Conservation (phyloP, 768 basidiomycete genomes). For the Pisolithus tinctorius region DNA sequence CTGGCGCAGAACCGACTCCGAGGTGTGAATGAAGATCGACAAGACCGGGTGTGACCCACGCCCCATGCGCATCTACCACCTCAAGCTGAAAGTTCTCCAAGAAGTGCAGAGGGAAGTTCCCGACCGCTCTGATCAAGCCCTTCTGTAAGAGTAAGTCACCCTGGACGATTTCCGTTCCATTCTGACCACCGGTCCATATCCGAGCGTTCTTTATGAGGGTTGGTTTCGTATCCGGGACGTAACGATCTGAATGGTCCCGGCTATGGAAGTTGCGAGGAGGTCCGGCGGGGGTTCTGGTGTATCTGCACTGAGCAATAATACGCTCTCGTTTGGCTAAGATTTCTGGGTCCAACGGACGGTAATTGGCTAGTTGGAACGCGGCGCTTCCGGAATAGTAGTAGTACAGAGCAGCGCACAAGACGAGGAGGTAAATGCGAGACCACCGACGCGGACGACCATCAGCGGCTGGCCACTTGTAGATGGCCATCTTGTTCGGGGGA, state of each 20-base stretch:
- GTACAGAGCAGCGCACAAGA: constrained; percentile 2
- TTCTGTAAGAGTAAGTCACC: constrained; percentile 67
- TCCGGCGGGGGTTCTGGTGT: constrained; percentile 34
- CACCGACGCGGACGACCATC: not conserved
- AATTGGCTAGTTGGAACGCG: not conserved
- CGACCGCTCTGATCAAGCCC: constrained; percentile 59
- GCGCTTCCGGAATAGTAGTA: not conserved
- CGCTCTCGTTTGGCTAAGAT: constrained; percentile 8
- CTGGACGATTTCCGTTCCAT: constrained; percentile 58
- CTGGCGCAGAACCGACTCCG: constrained; percentile 33
- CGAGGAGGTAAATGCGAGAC: constrained; percentile 6
- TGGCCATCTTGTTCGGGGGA: not conserved
- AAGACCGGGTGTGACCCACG: constrained; percentile 77
- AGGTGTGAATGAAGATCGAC: constrained; percentile 46
- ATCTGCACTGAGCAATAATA: constrained; percentile 38
- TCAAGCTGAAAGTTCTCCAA: constrained; percentile 22
- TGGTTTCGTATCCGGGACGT: constrained; percentile 54
- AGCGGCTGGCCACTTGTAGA: constrained; percentile 1
- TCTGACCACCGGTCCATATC: constrained; percentile 74
- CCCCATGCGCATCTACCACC: constrained; percentile 55
- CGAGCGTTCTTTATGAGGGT: constrained; percentile 67
- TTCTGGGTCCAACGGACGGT: constrained; percentile 5
- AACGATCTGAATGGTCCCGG: constrained; percentile 58
- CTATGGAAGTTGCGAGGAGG: constrained; percentile 40
- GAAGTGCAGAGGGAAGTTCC: constrained; percentile 29